Evolutionary conservation across 1,284 basidiomycete species (phyloP).

Genomic region (Vanrija sp.): DNA sequence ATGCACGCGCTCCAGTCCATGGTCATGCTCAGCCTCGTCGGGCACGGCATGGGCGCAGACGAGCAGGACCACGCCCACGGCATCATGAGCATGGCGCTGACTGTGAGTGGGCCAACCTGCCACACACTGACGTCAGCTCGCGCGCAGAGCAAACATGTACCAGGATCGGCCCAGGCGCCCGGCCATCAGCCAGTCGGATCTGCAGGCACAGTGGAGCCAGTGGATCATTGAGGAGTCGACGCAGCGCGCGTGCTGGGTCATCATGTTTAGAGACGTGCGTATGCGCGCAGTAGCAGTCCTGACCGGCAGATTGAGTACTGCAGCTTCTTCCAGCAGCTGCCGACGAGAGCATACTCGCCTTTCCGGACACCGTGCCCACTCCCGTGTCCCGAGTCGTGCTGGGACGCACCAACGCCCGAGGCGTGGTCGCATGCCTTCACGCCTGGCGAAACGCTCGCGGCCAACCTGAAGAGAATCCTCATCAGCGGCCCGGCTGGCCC

Average conservation of each 20-base stretch:
- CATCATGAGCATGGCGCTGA: slow-evolving; percentile 5
- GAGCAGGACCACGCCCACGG: slow-evolving; percentile 8
- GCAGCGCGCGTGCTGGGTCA: slow-evolving; percentile 3
- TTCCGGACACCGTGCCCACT: slow-evolving; percentile 5
- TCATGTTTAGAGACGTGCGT: slow-evolving; percentile 7
- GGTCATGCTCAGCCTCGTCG: neutral
- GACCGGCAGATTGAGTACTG: slow-evolving; percentile 6
- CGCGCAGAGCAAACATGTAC: slow-evolving; percentile 1
- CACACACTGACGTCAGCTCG: neutral
- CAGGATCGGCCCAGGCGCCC: neutral
- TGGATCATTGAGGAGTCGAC: slow-evolving; percentile 8
- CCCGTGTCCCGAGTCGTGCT: slow-evolving; percentile 3
- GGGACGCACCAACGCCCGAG: slow-evolving; percentile 4
- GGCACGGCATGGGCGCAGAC: neutral
- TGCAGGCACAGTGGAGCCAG: slow-evolving; percentile 2
- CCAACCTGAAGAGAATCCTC: neutral
- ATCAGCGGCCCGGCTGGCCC: neutral
- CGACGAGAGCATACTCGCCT: slow-evolving; percentile 1
- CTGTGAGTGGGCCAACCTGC: neutral
- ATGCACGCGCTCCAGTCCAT: neutral
- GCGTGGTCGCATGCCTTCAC: neutral
- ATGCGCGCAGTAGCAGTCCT: no score
- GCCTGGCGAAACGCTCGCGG: slow-evolving; percentile 8
- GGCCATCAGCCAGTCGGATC: neutral
- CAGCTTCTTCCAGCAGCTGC: slow-evolving; percentile 7